phyloP scores from a whole-genome alignment of 139 green algal species.

The Raphidocelis subcapitata region DNA sequence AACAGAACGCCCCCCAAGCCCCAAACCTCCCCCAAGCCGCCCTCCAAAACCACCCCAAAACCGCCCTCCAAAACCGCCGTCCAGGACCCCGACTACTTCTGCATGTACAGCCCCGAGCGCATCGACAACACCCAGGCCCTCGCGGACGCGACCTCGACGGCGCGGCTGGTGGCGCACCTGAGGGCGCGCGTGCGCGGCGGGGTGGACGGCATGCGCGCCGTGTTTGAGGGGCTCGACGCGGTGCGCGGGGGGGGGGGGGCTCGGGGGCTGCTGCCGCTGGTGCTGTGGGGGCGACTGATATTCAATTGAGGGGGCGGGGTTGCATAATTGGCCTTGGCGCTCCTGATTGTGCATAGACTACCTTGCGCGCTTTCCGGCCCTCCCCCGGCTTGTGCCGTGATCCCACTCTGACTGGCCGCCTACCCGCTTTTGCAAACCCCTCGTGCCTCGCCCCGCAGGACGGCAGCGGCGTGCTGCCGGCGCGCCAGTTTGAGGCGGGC shows the following conservation, averaged over 20 bases:
- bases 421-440: too few relatives aligned
- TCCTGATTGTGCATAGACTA: too few relatives aligned
- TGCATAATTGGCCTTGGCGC: too few relatives aligned
- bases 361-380: too few relatives aligned
- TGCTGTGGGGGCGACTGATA: background rate
- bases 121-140: conserved; percentile 45
- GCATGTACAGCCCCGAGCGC: conserved; percentile 50
- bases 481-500: conserved; percentile 24
- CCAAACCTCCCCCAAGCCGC: too few relatives aligned
- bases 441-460: too few relatives aligned
- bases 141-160: conserved; percentile 31
- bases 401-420: too few relatives aligned
- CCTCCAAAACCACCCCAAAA: too few relatives aligned
- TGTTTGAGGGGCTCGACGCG: conserved; percentile 22
- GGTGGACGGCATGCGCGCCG: conserved; percentile 17
- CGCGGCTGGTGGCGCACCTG: conserved; percentile 14
- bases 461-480: conserved; percentile 6
- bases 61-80: conserved; percentile 1
- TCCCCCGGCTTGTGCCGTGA: too few relatives aligned
- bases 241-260: background rate
- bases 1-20: too few relatives aligned
- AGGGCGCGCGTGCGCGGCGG: conserved; percentile 23
- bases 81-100: conserved; percentile 57
- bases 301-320: too few relatives aligned
- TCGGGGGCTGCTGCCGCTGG: background rate